A percentile compares a stretch with the other conserved stretches of the same genome.
Conservation (phyloP, 2,329 filamentous ascomycete species). For the Curvularia verruculosa region DNA sequence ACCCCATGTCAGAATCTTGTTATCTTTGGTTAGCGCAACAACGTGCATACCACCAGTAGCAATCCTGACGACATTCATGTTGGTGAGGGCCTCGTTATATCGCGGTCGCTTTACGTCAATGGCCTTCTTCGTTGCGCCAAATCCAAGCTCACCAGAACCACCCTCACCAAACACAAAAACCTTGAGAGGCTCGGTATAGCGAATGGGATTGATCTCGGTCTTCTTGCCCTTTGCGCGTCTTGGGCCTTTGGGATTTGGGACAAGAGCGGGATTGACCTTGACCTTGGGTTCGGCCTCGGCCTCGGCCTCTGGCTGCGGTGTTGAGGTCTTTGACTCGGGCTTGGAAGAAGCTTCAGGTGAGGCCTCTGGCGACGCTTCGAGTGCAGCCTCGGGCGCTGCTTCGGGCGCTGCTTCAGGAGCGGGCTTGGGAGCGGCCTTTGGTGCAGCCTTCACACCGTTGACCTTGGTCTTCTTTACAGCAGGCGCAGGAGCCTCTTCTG, state of each 20-base stretch:
- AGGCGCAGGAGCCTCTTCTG: constrained; percentile 27
- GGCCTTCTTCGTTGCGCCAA: constrained; percentile 69
- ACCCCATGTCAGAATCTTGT: constrained; percentile 84
- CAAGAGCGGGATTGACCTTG: constrained; percentile 19
- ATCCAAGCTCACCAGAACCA: constrained; percentile 79
- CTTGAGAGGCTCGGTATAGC: constrained; percentile 66
- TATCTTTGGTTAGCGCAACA: constrained; percentile 76
- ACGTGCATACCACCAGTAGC: constrained; percentile 84
- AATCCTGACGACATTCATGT: constrained; percentile 73
- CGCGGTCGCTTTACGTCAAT: constrained; percentile 78
- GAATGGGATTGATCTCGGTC: constrained; percentile 66
- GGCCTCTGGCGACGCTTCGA: neutral
- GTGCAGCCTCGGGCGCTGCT: neutral
- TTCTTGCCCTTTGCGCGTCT: constrained; percentile 41
- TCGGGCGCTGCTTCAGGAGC: neutral
- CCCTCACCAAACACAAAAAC: constrained; percentile 84
- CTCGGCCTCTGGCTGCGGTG: constrained; percentile 8
- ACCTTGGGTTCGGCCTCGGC: constrained; percentile 18
- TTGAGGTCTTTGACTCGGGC: constrained; percentile 10
- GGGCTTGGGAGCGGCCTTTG: constrained; percentile 15
- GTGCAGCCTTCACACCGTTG: constrained; percentile 20
- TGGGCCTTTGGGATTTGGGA: constrained; percentile 40
- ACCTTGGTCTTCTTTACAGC: constrained; percentile 36
- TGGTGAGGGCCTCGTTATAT: constrained; percentile 65
- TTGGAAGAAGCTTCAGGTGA: neutral